Conservation (phyloP, 495 filamentous ascomycete species). For the Podospora fimiseda region DNA sequence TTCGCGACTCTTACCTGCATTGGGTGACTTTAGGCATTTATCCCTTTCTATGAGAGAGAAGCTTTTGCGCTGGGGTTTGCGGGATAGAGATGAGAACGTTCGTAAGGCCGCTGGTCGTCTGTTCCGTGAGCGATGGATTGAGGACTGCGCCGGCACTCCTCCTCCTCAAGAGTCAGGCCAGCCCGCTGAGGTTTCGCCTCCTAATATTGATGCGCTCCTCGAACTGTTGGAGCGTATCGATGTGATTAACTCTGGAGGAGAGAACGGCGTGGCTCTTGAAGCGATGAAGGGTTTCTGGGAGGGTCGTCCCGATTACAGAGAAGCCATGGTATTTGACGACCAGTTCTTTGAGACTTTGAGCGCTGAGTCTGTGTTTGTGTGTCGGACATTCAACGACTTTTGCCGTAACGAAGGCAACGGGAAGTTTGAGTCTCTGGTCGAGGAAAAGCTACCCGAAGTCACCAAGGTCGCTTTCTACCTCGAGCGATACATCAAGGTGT, state of each 20-base stretch:
- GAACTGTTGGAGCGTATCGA: constrained; percentile 94
- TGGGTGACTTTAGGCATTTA: constrained; percentile 94
- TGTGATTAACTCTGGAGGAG: constrained; percentile 79
- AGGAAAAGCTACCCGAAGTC: constrained; percentile 93
- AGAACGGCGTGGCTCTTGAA: constrained; percentile 82
- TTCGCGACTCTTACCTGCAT: constrained; percentile 74
- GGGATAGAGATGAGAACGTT: constrained; percentile 91
- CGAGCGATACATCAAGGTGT: constrained; percentile 66
- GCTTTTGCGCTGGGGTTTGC: constrained; percentile 87
- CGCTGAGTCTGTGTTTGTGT: constrained; percentile 80
- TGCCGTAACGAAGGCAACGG: constrained; percentile 64
- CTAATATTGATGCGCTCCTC: constrained; percentile 67
- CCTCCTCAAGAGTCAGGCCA: constrained; percentile 41
- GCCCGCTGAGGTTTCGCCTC: constrained; percentile 47
- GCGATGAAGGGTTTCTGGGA: constrained; percentile 97
- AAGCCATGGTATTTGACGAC: constrained; percentile 74
- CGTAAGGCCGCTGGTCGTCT: constrained; percentile 83
- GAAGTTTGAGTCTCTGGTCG: constrained; percentile 64
- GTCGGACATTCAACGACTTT: constrained; percentile 88
- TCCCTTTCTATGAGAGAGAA: constrained; percentile 95
- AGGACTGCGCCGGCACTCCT: constrained; percentile 73
- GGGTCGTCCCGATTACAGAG: constrained; percentile 82
- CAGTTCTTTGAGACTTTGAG: constrained; percentile 81
- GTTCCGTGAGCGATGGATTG: constrained; percentile 93
- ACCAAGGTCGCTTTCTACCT: constrained; percentile 81